Conservation (phyloP, 2,329 filamentous ascomycete species). For the Rhynchosporium graminicola region DNA sequence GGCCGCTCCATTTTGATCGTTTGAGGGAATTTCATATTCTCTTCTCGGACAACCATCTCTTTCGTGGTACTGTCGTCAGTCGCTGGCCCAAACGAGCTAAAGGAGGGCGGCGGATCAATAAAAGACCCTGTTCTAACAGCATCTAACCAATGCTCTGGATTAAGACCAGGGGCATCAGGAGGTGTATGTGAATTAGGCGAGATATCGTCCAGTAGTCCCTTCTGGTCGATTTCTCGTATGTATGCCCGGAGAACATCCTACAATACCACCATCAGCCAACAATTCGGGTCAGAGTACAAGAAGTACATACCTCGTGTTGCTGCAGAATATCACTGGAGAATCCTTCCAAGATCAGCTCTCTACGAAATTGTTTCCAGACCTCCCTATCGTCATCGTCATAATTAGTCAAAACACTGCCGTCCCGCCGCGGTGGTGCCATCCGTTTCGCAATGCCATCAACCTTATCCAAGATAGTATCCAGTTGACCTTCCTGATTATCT, state of each 20-base stretch:
- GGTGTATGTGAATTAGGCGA: constrained; percentile 38
- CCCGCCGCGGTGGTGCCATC: constrained; percentile 47
- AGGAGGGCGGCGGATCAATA: constrained; percentile 26
- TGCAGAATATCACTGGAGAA: constrained; percentile 57
- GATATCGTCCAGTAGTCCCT: constrained; percentile 54
- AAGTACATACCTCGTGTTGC: constrained; percentile 55
- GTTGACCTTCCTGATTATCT: constrained; percentile 38
- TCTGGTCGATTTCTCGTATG: constrained; percentile 59
- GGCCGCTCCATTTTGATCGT: constrained; percentile 37
- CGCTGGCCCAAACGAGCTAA: constrained; percentile 28
- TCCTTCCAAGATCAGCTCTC: constrained; percentile 59
- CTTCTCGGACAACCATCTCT: constrained; percentile 35
- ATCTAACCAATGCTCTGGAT: constrained; percentile 34
- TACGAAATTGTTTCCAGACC: constrained; percentile 59
- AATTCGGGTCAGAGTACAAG: not conserved
- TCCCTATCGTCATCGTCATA: constrained; percentile 50
- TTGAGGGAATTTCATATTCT: constrained; percentile 39
- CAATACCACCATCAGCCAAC: constrained; percentile 21
- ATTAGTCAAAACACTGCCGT: constrained; percentile 38
- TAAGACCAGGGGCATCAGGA: constrained; percentile 37
- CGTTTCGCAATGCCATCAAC: constrained; percentile 58
- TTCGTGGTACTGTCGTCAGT: constrained; percentile 31
- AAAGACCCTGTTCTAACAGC: constrained; percentile 25
- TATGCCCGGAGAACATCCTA: constrained; percentile 62
- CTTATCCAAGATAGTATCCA: constrained; percentile 60